These are phyloP conservation scores for Talaromyces trachyspermus DNA, from an alignment of 495 filamentous ascomycete species.

Conservation along the genomic window DNA sequence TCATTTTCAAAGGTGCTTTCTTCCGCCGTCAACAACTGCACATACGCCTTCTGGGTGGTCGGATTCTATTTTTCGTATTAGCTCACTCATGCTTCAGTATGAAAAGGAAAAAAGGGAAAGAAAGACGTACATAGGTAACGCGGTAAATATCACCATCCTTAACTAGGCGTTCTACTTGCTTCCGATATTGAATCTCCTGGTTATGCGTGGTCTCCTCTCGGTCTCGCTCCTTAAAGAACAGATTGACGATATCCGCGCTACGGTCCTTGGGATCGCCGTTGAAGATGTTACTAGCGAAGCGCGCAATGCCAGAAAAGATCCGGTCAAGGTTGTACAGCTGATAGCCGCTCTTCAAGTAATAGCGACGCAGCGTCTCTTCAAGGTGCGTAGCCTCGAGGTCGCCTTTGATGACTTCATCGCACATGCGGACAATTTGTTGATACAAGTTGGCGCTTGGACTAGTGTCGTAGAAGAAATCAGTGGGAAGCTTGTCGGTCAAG, in stretches of 20 bases:
- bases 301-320: constrained; percentile 66
- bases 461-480: constrained; percentile 72
- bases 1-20: constrained; percentile 70
- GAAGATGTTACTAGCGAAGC: constrained; percentile 67
- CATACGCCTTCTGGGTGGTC: constrained; percentile 46
- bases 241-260: constrained; percentile 73
- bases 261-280: constrained; percentile 82
- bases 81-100: too few species aligned
- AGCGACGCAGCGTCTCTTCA: constrained; percentile 83
- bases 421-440: constrained; percentile 59
- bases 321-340: constrained; percentile 84
- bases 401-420: constrained; percentile 58
- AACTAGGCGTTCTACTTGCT: constrained; percentile 75
- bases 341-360: constrained; percentile 83
- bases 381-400: constrained; percentile 74
- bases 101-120: not conserved
- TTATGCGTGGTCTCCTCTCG: constrained; percentile 75
- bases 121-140: constrained; percentile 67
- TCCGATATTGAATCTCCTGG: constrained; percentile 76
- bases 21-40: constrained; percentile 69
- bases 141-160: constrained; percentile 88
- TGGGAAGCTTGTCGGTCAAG: constrained; percentile 66
- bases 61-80: constrained; percentile 40
- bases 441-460: constrained; percentile 58
- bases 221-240: constrained; percentile 74